These are phyloP conservation scores for Penicilliopsis zonata DNA, from an alignment of 495 filamentous ascomycete genomes.

Conservation along the genomic window DNA sequence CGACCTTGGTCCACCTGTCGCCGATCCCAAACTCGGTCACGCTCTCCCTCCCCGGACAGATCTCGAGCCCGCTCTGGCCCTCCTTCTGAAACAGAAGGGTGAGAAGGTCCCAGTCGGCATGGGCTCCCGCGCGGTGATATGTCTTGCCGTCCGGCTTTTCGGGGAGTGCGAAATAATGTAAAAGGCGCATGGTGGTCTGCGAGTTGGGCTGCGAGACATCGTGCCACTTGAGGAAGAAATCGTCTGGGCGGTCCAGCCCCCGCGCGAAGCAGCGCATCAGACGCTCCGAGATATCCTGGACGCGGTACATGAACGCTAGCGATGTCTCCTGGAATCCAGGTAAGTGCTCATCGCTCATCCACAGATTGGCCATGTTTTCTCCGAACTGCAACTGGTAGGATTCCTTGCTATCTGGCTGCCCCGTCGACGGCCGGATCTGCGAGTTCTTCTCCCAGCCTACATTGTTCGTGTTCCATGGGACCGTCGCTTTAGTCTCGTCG, in stretches of 20 bases:
- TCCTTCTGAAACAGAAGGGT: conserved; percentile 55
- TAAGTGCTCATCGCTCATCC: conserved; percentile 37
- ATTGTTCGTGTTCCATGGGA: conserved; percentile 42
- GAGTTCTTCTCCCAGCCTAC: conserved; percentile 53
- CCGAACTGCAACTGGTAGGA: conserved; percentile 51
- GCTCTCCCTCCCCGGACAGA: conserved; percentile 52
- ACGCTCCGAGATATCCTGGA: conserved; percentile 39
- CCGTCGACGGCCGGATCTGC: conserved; percentile 50
- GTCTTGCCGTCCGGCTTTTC: conserved; percentile 25
- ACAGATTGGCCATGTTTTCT: conserved; percentile 34
- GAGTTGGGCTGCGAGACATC: conserved; percentile 32
- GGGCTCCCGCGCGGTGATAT: conserved; percentile 52
- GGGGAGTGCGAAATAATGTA: conserved; percentile 45
- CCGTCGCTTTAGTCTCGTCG: conserved; percentile 35
- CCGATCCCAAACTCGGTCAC: conserved; percentile 47
- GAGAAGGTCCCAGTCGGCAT: conserved; percentile 52
- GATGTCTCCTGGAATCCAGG: conserved; percentile 34
- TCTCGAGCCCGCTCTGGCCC: conserved; percentile 51
- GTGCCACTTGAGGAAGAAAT: conserved; percentile 46
- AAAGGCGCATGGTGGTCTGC: conserved; percentile 44
- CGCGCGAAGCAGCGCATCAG: conserved; percentile 49
- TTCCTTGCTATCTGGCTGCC: conserved; percentile 49
- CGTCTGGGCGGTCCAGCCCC: conserved; percentile 41
- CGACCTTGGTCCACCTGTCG: conserved; percentile 50
- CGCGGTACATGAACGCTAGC: conserved; percentile 40